phyloP scores from a whole-genome alignment of 345 rosid species.

The Murraya paniculata region DNA sequence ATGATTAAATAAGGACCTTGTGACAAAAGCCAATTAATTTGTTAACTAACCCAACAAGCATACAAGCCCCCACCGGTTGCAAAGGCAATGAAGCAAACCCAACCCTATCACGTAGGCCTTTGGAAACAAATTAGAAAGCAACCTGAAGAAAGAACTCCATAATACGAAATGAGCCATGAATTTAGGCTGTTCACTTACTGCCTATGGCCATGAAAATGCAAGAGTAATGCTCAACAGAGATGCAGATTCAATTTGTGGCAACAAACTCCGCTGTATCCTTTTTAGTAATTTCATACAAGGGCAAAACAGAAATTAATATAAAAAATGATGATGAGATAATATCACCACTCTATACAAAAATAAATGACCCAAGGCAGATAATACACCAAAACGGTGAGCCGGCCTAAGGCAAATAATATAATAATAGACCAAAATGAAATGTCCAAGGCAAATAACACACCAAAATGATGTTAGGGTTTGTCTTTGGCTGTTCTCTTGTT shows the following conservation, averaged over 20 bases:
- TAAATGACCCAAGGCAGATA: too few relatives aligned
- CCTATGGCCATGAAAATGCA: slow-evolving; percentile 79
- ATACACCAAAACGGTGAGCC: too few relatives aligned
- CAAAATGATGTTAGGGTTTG: too few relatives aligned
- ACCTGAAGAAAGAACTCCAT: slow-evolving; percentile 70
- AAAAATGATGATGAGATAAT: too few relatives aligned
- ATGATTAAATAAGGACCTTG: too few relatives aligned
- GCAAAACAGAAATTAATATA: too few relatives aligned
- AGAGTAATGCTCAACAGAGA: slow-evolving; percentile 75
- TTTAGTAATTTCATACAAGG: background rate
- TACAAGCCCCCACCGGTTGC: slow-evolving; percentile 85
- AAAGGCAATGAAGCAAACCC: slow-evolving; percentile 76
- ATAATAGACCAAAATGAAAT: too few relatives aligned
- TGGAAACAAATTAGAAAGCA: slow-evolving; percentile 83
- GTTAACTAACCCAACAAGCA: slow-evolving; percentile 36
- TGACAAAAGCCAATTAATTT: too few relatives aligned
- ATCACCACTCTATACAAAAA: too few relatives aligned
- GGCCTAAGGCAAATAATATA: too few relatives aligned
- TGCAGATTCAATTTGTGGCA: slow-evolving; percentile 89
- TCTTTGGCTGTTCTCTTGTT: too few relatives aligned
- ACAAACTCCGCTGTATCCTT: slow-evolving; percentile 43
- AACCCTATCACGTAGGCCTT: slow-evolving; percentile 68
- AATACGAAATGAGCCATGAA: slow-evolving; percentile 82
- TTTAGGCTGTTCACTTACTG: slow-evolving; percentile 64
- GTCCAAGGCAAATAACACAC: too few relatives aligned